These are phyloP conservation scores for Phylloporus arenicola DNA, from an alignment of 768 basidiomycete genomes.

Conservation along the genomic window DNA sequence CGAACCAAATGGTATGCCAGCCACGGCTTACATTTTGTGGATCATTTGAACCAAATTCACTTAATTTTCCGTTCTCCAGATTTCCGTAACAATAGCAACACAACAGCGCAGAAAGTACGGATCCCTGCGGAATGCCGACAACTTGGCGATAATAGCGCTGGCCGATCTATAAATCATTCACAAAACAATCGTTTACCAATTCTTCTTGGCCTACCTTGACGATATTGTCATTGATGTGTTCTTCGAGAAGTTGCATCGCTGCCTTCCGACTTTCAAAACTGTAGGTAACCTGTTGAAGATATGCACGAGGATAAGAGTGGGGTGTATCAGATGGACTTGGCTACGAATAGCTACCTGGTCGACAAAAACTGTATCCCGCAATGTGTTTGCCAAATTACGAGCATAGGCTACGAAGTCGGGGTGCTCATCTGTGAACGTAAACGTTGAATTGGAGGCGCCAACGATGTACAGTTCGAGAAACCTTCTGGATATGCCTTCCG, in stretches of 20 bases:
- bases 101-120: slow-evolving; percentile 87
- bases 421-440: slow-evolving; percentile 53
- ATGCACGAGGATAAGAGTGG: background rate
- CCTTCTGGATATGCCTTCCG: slow-evolving; percentile 67
- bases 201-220: slow-evolving; percentile 57
- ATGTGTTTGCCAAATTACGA: slow-evolving; percentile 51
- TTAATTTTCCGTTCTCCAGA: slow-evolving; percentile 56
- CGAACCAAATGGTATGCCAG: background rate
- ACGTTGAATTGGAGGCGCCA: background rate
- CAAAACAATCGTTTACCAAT: background rate
- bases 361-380: slow-evolving; percentile 77
- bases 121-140: slow-evolving; percentile 97
- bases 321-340: background rate
- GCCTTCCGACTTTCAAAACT: slow-evolving; percentile 46
- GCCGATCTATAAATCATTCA: slow-evolving; percentile 55
- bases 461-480: slow-evolving; percentile 19
- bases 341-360: slow-evolving; percentile 56
- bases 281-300: slow-evolving; percentile 44
- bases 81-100: slow-evolving; percentile 96
- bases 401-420: slow-evolving; percentile 72
- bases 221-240: slow-evolving; percentile 89
- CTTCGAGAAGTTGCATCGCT: slow-evolving; percentile 70
- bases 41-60: slow-evolving; percentile 41
- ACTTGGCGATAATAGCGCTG: slow-evolving; percentile 76
- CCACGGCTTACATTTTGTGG: slow-evolving; percentile 52